Evolutionary conservation across 1,284 basidiomycete species (phyloP), one percentile per base, ranked within the genome.

Genomic region (Ustilago nuda): DNA sequence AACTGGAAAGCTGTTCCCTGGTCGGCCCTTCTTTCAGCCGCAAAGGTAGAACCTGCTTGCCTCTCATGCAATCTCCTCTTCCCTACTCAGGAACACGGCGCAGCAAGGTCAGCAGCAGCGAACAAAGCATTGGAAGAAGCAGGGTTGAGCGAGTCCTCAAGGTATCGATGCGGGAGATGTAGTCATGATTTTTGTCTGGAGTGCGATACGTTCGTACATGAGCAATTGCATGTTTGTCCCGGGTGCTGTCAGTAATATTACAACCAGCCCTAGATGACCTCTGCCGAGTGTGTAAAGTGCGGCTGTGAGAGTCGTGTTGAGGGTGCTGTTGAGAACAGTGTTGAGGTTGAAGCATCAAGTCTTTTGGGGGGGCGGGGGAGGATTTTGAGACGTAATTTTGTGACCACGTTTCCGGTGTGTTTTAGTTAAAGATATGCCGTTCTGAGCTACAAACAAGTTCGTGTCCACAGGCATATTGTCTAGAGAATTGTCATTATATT

Each of bases 1-100:
- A 89, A 91, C 9, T 96, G 92, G 86, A 87, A 89, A 68, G 89
- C 92, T 12, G 90, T 95, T 8, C 51, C 57, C 50, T 81, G 79
- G 76, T 61, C 69, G 12, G 27, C 23, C 3, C 70, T 78, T 0
- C 41, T 23, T 4, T 46, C 67, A 3, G 36, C 35, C 0, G 11
- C 46, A 0, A 56, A 63, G 6, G 50, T 37, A 1, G 27, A 41
- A 0, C 12, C 32, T 19, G 63, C 71, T 2, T 84, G 82, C 52
- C 78, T 78, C 39, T 60, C 74, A 4, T 84, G 82, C 55, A 68
- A 72, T 15, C 17, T 76, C 4, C 53, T 69, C 0, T 82, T 84
- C 19, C 82, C 82, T 8, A n/a, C 53, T 0, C 23, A 50, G 48
- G 27, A 55, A 55, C 61, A 56, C 0, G 53, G 23, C 4, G 57